phyloP scores from a whole-genome alignment of 2,329 filamentous ascomycete genomes.

The Neonectria magnoliae region DNA sequence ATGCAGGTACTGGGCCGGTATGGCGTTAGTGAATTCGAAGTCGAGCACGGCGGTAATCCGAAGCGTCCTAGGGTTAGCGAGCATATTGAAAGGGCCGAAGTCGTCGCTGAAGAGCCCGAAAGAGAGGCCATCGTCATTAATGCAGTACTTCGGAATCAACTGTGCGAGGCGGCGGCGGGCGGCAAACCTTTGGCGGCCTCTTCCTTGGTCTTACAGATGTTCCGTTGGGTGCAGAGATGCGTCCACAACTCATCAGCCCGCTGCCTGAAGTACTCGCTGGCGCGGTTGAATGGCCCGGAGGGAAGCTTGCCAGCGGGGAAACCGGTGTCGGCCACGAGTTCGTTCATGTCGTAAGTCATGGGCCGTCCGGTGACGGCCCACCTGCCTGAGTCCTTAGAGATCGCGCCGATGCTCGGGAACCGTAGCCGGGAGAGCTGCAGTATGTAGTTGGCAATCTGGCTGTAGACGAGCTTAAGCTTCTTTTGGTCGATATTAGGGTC shows the following conservation, averaged over 20 bases:
- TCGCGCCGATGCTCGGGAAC: constrained; percentile 47
- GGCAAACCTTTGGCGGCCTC: neutral
- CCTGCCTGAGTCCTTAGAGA: constrained; percentile 40
- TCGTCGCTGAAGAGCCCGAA: neutral
- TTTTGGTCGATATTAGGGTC: constrained; percentile 30
- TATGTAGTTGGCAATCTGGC: constrained; percentile 37
- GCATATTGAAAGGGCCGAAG: constrained; percentile 45
- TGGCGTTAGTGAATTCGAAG: constrained; percentile 53
- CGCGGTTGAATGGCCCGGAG: neutral
- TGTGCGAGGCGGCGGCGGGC: neutral
- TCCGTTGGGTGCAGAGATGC: neutral
- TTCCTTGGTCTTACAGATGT: neutral
- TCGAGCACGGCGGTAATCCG: constrained; percentile 51
- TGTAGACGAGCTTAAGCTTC: constrained; percentile 33
- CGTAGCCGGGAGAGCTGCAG: constrained; percentile 45
- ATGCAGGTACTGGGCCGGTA: constrained; percentile 51
- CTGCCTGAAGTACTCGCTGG: neutral
- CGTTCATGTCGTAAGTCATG: constrained; percentile 53
- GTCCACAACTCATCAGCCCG: neutral
- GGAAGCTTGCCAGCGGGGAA: neutral
- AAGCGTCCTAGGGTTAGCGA: constrained; percentile 49
- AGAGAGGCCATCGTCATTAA: neutral
- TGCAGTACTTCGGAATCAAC: neutral
- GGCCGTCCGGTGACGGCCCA: constrained; percentile 48
- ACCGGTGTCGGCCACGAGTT: constrained; percentile 38